These are phyloP conservation scores for Theobroma cacao DNA, from an alignment of 345 rosid species.

Conservation along the genomic window DNA sequence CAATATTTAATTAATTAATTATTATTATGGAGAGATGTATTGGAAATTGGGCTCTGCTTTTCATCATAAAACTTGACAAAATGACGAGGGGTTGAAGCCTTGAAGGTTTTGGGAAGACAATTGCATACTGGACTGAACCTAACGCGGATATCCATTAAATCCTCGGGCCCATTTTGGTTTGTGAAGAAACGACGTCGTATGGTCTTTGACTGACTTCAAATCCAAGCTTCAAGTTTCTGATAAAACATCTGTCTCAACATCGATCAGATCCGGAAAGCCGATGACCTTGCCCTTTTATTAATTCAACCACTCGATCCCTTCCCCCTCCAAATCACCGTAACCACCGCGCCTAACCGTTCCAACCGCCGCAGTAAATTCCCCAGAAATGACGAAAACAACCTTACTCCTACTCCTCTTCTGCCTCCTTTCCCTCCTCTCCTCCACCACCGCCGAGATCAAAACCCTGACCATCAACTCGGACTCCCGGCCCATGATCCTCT, in stretches of 20 bases:
- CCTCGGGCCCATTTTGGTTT: neutral
- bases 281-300: neutral
- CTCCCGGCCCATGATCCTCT: constrained; percentile 89
- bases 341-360: neutral
- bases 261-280: constrained; percentile 3
- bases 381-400: constrained; percentile 45
- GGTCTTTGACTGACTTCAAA: neutral
- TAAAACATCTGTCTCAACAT: neutral
- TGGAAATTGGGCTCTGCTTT: too few species aligned
- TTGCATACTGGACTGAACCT: too few species aligned
- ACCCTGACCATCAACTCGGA: constrained; percentile 57
- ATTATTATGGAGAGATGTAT: too few species aligned
- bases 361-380: neutral
- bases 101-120: too few species aligned
- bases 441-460: constrained; percentile 63
- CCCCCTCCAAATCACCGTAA: neutral
- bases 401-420: constrained; percentile 29
- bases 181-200: neutral
- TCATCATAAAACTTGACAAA: too few species aligned
- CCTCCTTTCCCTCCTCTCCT: constrained; percentile 27
- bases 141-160: too few species aligned
- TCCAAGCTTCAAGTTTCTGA: neutral
- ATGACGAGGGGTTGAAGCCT: too few species aligned
- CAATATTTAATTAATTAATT: too few species aligned
- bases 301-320: neutral